Percentiles rank a stretch among this genome's conserved stretches.
phyloP scores from a whole-genome alignment of 2,329 filamentous ascomycete genomes.

The Aspergillus sp. region DNA sequence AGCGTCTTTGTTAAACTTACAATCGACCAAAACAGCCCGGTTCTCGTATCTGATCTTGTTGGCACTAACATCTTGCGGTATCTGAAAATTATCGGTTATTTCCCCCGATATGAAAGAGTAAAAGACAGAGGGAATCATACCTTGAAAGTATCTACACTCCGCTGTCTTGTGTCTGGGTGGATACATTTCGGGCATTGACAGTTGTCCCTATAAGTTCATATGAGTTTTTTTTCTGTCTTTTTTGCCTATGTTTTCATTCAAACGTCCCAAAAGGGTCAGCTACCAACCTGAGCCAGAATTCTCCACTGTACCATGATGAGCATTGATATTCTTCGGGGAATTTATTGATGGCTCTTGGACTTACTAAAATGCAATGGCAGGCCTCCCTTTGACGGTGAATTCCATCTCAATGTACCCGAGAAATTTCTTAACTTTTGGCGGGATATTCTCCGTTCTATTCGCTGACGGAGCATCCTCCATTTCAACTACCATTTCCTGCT shows the following conservation, averaged over 20 bases:
- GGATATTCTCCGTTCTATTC: too few relatives aligned
- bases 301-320: conserved; percentile 7
- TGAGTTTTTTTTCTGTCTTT: background rate
- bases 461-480: too few relatives aligned
- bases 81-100: conserved; percentile 28
- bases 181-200: conserved; percentile 63
- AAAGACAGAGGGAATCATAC: conserved; percentile 36
- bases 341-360: background rate
- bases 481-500: background rate
- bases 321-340: background rate
- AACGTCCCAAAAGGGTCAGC: background rate
- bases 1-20: conserved; percentile 28
- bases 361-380: background rate
- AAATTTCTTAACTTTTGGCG: too few relatives aligned
- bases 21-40: conserved; percentile 43
- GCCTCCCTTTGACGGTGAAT: background rate
- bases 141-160: conserved; percentile 61
- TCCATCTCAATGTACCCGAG: too few relatives aligned
- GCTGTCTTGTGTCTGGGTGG: conserved; percentile 63
- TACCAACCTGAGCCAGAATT: conserved; percentile 14
- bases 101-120: background rate
- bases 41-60: conserved; percentile 24
- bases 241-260: background rate
- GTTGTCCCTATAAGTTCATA: conserved; percentile 53
- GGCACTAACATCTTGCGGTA: conserved; percentile 40